These are phyloP conservation scores for peach (Prunus persica) DNA, from an alignment of 306 rosid species.

Conservation along the genomic window DNA sequence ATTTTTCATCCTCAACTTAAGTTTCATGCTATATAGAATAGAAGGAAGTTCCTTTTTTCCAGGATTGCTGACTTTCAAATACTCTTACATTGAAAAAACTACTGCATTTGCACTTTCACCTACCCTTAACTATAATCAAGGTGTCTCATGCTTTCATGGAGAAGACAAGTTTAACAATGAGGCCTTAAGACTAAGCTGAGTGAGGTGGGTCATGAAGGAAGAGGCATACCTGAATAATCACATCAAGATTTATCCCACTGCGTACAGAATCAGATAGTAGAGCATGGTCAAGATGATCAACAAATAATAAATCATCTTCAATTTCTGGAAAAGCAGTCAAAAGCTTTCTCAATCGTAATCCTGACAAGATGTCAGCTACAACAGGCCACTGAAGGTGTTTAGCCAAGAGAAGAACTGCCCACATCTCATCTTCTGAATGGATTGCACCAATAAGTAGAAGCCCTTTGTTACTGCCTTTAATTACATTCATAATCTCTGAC, in stretches of 20 bases:
- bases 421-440: constrained; percentile 89
- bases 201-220: constrained; percentile 1
- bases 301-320: constrained; percentile 52
- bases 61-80: not conserved
- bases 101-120: not conserved
- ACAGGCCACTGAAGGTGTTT: constrained; percentile 91
- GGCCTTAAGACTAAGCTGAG: not conserved
- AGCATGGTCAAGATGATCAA: constrained; percentile 92
- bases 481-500: constrained; percentile 53
- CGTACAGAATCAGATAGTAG: constrained; percentile 69
- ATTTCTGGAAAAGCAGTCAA: constrained; percentile 57
- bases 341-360: constrained; percentile 77
- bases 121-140: not conserved
- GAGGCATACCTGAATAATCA: constrained; percentile 75
- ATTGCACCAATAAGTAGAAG: constrained; percentile 73
- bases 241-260: constrained; percentile 58
- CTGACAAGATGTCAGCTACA: constrained; percentile 87
- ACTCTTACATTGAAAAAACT: not conserved
- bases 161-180: not conserved
- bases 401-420: constrained; percentile 88
- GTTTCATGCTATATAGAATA: not conserved
- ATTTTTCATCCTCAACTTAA: too few relatives aligned
- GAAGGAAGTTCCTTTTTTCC: not conserved
- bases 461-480: constrained; percentile 52
- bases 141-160: not conserved